phyloP scores from a whole-genome alignment of 352 stramenopile genomes.

The Phytopythium vexans region DNA sequence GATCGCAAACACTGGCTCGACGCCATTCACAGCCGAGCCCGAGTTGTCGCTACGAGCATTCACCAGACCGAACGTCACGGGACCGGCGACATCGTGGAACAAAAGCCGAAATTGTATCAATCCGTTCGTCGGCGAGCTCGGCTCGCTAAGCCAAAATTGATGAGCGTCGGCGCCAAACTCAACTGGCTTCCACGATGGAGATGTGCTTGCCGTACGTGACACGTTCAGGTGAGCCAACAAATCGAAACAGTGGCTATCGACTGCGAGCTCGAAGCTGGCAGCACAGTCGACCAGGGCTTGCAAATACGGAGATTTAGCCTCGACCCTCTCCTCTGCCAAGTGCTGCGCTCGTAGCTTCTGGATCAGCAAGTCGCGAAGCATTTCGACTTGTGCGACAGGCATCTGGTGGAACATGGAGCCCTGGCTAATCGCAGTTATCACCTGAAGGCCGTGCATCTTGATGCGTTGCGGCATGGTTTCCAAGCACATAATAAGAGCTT shows the following conservation, averaged over 20 bases:
- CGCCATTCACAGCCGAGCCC: constrained; percentile 1
- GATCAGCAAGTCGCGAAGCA: constrained; percentile 34
- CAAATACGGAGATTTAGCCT: constrained; percentile 62
- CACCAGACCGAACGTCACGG: constrained; percentile 21
- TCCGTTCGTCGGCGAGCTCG: constrained; percentile 10
- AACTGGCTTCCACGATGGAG: background rate
- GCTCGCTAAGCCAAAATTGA: constrained; percentile 9
- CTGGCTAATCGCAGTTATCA: constrained; percentile 40
- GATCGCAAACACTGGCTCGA: constrained; percentile 5
- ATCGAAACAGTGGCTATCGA: constrained; percentile 34
- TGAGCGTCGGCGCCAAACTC: background rate
- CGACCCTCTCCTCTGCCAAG: constrained; percentile 36
- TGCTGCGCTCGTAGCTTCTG: constrained; percentile 52
- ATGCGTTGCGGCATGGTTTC: constrained; percentile 38
- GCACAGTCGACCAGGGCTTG: constrained; percentile 58
- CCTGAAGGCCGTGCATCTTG: constrained; percentile 30
- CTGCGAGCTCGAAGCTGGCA: constrained; percentile 49
- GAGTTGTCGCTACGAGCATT: background rate
- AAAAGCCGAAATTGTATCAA: constrained; percentile 18
- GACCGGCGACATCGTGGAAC: constrained; percentile 19
- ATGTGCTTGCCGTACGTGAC: background rate
- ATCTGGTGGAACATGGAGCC: constrained; percentile 37
- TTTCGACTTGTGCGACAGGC: constrained; percentile 31
- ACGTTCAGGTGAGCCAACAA: background rate
- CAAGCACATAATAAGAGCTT: constrained; percentile 31